Evolutionary conservation across 139 green algal genomes (phyloP).

Genomic region (Tetradesmus lagerheimii): DNA sequence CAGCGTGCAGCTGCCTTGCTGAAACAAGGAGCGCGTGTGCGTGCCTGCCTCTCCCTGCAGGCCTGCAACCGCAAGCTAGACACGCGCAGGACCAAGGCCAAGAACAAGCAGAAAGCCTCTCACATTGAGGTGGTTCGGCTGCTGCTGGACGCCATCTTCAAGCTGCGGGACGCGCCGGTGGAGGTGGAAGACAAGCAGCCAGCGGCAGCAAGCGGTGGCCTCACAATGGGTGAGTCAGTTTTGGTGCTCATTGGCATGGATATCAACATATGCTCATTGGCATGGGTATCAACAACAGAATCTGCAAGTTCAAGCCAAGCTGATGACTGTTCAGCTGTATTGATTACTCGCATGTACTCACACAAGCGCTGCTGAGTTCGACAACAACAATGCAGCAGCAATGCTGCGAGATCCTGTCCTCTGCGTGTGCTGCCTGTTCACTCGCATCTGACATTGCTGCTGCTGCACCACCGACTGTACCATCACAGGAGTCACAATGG

Average conservation of each 20-base stretch:
- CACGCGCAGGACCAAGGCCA: background rate
- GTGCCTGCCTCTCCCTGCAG: background rate
- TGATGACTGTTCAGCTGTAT: too few species aligned
- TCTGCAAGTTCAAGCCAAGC: too few species aligned
- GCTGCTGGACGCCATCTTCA: background rate
- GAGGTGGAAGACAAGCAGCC: background rate
- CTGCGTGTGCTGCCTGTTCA: too few species aligned
- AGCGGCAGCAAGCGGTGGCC: background rate
- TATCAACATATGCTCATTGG: too few species aligned
- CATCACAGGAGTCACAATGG: background rate
- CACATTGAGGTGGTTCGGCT: constrained; percentile 6
- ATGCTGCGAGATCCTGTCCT: too few species aligned
- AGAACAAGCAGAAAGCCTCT: constrained; percentile 7
- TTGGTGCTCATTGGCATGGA: too few species aligned
- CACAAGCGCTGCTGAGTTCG: too few species aligned
- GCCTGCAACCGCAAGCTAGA: constrained; percentile 14
- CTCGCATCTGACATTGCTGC: too few species aligned
- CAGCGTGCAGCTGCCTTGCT: background rate
- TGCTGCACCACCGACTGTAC: background rate
- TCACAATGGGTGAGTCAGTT: background rate
- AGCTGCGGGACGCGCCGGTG: background rate
- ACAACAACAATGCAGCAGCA: too few species aligned
- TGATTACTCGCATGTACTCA: too few species aligned
- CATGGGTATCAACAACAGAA: too few species aligned
- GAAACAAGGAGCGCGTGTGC: too few species aligned